Conservation (phyloP, 1,284 basidiomycete genomes). For the Meripilus lineatus region DNA sequence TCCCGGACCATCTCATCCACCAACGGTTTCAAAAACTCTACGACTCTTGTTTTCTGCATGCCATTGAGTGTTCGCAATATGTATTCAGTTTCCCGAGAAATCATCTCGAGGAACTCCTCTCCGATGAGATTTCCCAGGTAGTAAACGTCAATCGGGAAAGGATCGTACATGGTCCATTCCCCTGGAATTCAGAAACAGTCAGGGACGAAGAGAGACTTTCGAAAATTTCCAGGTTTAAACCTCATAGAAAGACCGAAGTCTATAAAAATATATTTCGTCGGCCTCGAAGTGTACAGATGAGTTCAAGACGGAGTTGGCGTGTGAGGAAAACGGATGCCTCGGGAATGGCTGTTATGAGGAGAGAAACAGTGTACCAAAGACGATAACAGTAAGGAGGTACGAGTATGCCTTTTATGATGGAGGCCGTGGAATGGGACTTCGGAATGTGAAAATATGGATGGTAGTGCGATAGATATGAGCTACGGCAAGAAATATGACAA, state of each 20-base stretch:
- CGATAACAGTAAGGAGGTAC: no score
- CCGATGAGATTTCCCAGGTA: slow-evolving; percentile 27
- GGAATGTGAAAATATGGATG: no score
- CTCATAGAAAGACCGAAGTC: slow-evolving; percentile 35
- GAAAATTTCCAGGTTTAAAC: slow-evolving; percentile 11
- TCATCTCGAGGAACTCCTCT: slow-evolving; percentile 20
- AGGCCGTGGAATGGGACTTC: no score
- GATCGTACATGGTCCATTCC: slow-evolving; percentile 17
- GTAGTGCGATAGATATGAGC: no score
- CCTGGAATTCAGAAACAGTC: slow-evolving; percentile 21
- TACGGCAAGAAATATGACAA: no score
- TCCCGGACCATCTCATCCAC: slow-evolving; percentile 8
- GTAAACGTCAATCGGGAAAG: slow-evolving; percentile 27
- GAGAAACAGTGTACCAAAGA: no score
- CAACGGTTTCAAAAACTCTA: slow-evolving; percentile 13
- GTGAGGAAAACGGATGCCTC: slow-evolving; percentile 25
- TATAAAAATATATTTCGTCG: slow-evolving; percentile 27
- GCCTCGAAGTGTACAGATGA: slow-evolving; percentile 18
- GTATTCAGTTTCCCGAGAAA: background rate
- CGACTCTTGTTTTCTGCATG: slow-evolving; percentile 7
- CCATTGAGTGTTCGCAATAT: background rate
- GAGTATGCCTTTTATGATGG: no score
- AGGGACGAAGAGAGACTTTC: slow-evolving; percentile 10
- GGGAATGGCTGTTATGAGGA: slow-evolving; percentile 22
- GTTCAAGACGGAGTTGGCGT: slow-evolving; percentile 13